A percentile compares a stretch with the other conserved stretches of the same genome.
phyloP scores from a whole-genome alignment of 441 rosid species.

The Corymbia citriodora region DNA sequence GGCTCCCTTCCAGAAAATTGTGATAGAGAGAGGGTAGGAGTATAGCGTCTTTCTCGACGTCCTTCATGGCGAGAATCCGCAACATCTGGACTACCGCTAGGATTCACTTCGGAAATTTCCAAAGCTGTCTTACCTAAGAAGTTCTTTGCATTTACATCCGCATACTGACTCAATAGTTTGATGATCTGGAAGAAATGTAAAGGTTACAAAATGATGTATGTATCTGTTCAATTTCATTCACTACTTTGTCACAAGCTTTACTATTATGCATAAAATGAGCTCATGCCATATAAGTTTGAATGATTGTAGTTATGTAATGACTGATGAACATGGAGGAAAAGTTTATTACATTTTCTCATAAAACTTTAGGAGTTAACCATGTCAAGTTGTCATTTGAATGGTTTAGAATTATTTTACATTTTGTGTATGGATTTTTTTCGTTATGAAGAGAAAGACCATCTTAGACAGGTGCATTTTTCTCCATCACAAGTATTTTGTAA shows the following conservation, averaged over 20 bases:
- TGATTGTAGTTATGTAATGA: neutral
- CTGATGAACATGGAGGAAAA: neutral
- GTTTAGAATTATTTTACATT: too few relatives aligned
- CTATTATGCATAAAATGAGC: neutral
- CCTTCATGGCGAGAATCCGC: neutral
- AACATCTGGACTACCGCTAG: neutral
- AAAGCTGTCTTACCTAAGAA: neutral
- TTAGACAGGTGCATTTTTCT: too few relatives aligned
- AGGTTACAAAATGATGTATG: neutral
- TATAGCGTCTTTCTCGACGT: too few relatives aligned
- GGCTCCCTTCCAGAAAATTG: too few relatives aligned
- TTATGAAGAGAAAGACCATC: too few relatives aligned
- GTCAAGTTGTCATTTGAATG: too few relatives aligned
- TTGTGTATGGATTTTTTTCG: too few relatives aligned
- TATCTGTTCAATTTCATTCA: neutral
- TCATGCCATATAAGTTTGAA: neutral
- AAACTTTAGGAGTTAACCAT: too few relatives aligned
- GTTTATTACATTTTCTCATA: too few relatives aligned
- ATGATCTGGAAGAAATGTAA: neutral
- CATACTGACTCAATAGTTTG: fast-evolving
- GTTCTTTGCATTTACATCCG: neutral
- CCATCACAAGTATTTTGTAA: too few relatives aligned
- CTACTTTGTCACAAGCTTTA: neutral
- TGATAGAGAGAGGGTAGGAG: too few relatives aligned
- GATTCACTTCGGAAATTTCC: neutral